These are phyloP conservation scores for Sutorius australiensis DNA, from an alignment of 768 basidiomycete genomes.

Conservation along the genomic window DNA sequence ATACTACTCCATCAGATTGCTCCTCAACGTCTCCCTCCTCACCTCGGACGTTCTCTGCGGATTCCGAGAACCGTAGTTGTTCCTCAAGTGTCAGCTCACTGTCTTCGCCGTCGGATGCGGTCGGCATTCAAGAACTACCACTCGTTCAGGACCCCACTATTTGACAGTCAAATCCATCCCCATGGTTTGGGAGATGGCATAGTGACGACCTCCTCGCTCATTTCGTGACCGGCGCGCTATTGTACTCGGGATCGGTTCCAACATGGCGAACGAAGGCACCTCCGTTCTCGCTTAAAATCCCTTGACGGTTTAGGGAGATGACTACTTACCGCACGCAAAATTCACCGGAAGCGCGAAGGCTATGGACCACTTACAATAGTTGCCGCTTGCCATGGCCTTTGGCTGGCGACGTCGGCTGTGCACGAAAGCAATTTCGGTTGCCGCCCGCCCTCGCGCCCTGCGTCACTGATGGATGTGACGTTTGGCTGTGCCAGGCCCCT, in stretches of 20 bases:
- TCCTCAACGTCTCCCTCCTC: slow-evolving; percentile 6
- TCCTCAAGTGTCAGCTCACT: slow-evolving; percentile 2
- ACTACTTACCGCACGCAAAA: not conserved
- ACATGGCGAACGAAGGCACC: not conserved
- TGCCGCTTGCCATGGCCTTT: not conserved
- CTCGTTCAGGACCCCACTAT: not conserved
- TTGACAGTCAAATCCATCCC: not conserved
- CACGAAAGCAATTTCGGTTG: not conserved
- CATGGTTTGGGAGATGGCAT: not conserved
- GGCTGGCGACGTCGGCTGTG: too few relatives aligned
- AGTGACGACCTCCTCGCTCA: not conserved
- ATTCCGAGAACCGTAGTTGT: not conserved
- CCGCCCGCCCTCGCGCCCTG: not conserved
- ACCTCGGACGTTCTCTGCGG: slow-evolving; percentile 1
- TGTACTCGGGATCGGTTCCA: not conserved
- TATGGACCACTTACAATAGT: not conserved
- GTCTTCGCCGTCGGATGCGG: slow-evolving; percentile 1
- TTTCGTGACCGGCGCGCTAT: not conserved
- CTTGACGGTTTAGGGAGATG: not conserved
- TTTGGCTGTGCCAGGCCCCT: too few relatives aligned
- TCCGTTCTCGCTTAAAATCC: not conserved
- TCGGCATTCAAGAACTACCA: not conserved
- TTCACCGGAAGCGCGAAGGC: not conserved
- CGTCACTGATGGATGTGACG: too few relatives aligned
- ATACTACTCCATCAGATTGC: slow-evolving; percentile 4